Conservation (phyloP, 2,329 filamentous ascomycete genomes). For the Ophiosphaerella narmari region DNA sequence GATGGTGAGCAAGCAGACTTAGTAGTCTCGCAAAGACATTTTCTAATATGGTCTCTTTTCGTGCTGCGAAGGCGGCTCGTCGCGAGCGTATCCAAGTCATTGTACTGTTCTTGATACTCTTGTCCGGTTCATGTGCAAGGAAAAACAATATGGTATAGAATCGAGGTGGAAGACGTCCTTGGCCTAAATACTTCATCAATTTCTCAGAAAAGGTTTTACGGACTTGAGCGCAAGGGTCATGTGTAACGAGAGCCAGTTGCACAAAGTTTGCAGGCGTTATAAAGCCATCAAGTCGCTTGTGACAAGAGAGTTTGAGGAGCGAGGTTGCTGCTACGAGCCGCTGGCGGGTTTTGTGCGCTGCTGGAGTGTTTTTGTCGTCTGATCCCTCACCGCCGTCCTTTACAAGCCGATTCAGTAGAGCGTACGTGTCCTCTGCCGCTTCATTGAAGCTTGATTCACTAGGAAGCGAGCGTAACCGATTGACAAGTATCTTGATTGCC, state of each 20-base stretch:
- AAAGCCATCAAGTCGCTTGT: conserved; percentile 75
- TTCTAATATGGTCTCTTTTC: conserved; percentile 70
- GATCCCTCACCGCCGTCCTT: conserved; percentile 78
- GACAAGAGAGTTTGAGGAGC: conserved; percentile 78
- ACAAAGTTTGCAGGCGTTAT: conserved; percentile 79
- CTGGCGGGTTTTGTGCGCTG: conserved; percentile 77
- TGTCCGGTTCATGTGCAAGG: conserved; percentile 84
- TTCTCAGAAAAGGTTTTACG: conserved; percentile 80
- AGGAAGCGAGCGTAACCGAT: conserved; percentile 70
- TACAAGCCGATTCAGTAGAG: conserved; percentile 77
- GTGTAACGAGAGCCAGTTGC: conserved; percentile 76
- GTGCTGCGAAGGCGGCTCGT: conserved; percentile 65
- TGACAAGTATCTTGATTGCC: conserved; percentile 84
- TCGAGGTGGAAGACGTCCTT: conserved; percentile 69
- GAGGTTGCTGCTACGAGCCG: conserved; percentile 80
- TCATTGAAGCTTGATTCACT: conserved; percentile 52
- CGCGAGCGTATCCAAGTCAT: conserved; percentile 90
- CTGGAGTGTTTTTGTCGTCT: conserved; percentile 72
- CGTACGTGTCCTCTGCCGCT: conserved; percentile 70
- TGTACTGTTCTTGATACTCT: conserved; percentile 72
- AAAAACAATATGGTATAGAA: conserved; percentile 92
- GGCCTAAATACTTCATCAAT: conserved; percentile 86
- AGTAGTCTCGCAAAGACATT: conserved; percentile 79
- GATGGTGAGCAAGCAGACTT: conserved; percentile 89
- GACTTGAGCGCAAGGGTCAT: conserved; percentile 76